Conservation (phyloP, 768 basidiomycete genomes). For the Termitomyces sp. region DNA sequence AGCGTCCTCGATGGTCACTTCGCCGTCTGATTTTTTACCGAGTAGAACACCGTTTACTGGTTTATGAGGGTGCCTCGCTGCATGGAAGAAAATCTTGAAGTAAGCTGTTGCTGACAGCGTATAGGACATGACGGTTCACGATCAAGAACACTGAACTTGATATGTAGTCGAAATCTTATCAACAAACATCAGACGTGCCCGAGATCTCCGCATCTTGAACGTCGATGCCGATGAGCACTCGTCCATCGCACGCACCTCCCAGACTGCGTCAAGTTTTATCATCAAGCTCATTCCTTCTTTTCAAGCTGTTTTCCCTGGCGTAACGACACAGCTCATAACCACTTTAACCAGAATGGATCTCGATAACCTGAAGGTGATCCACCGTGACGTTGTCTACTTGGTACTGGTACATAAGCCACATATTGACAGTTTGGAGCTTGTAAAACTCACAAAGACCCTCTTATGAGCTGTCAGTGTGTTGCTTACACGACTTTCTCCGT, state of each 20-base stretch:
- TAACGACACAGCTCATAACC: not conserved
- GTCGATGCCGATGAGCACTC: no score
- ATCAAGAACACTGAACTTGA: not conserved
- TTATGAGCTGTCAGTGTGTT: not conserved
- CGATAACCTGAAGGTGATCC: not conserved
- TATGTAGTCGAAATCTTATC: not conserved
- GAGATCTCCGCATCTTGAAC: no score
- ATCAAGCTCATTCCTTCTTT: not conserved
- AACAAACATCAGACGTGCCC: no score
- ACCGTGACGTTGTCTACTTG: no score
- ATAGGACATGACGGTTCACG: slow-evolving; percentile 33
- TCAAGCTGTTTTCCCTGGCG: not conserved
- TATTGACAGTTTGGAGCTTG: not conserved
- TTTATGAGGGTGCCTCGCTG: slow-evolving; percentile 74
- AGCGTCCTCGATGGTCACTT: slow-evolving; percentile 57
- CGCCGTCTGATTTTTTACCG: slow-evolving; percentile 41
- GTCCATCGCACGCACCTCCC: no score
- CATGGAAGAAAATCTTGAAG: slow-evolving; percentile 73
- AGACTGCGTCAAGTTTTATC: no score
- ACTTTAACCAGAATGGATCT: not conserved
- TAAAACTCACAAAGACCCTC: not conserved
- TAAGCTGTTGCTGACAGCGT: slow-evolving; percentile 62
- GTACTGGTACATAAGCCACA: not conserved
- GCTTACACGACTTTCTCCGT: not conserved
- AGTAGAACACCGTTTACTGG: slow-evolving; percentile 54